Evolutionary conservation across 192 early-diverging fungal species (phyloP), one percentile per base, ranked within the genome.

Genomic region (Geranomyces michiganensis): DNA sequence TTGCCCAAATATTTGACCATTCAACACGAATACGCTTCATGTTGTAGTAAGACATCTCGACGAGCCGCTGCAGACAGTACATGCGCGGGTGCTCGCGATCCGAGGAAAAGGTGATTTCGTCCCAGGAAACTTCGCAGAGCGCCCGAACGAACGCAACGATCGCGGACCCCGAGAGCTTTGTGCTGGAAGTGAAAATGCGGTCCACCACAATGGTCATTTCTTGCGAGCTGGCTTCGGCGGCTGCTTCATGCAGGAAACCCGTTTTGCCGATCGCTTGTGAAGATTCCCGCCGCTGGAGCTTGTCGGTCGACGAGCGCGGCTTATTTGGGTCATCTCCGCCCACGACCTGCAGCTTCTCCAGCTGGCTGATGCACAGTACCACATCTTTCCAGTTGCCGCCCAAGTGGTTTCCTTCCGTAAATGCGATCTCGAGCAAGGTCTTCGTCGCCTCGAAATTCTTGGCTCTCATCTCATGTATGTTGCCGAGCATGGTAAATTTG

Each of bases 11-110:
- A 71, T 95, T 90, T 32, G 91, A 90, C 96, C 96, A 98, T 78
- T 98, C 96, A 56, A 95, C 87, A 73, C 96, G 87, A 75, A 98
- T 98, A 78, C 96, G 92, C 44, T 88, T 89, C 96, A 98, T 98
- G 81, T 98, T 98, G 83, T 98, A 98, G 82, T 98, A 96, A 1
- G 90, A 88, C 36, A 98, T 95, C 71, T 98, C 96, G 0, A 98
- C 94, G n/a, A 98, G 84, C 60, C 94, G 90, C 67, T 94, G 94
- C 63, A 98, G 82, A 77, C 91, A 95, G 83, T 86, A 86, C 85
- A 86, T 86, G 4, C 79, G 32, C 22, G 82, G 82, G 29, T 81
- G 79, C 56, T 83, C 81, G 32, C 60, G 72, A 36, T 74, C 87
- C 6, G 86, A 89, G 15, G 88, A 81, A 31, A 70, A 74, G 0